phyloP scores from a whole-genome alignment of 139 green algal species.

The Closterium sp. region DNA sequence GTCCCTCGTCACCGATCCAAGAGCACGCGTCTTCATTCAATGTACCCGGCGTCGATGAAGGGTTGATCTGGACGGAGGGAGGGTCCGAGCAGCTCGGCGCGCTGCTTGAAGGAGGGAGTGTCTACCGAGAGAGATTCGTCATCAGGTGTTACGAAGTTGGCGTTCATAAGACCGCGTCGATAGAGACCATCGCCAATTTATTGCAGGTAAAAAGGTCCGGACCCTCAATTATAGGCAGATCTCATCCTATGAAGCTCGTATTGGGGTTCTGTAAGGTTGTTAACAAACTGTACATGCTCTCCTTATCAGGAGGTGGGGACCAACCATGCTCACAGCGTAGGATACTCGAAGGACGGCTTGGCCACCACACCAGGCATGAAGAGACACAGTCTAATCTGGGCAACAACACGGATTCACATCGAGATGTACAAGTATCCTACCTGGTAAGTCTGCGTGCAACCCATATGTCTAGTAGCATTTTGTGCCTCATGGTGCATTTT shows the following conservation, averaged over 20 bases:
- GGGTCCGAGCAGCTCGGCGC: background rate
- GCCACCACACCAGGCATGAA: slow-evolving; percentile 34
- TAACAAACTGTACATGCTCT: background rate
- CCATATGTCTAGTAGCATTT: background rate
- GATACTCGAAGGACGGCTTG: slow-evolving; percentile 42
- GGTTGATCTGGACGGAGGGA: background rate
- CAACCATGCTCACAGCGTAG: slow-evolving; percentile 34
- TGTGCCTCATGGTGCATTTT: background rate
- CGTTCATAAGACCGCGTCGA: slow-evolving; percentile 38
- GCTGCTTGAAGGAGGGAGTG: slow-evolving; percentile 25
- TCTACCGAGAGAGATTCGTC: slow-evolving; percentile 40
- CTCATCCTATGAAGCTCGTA: background rate
- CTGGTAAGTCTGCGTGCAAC: slow-evolving; percentile 62
- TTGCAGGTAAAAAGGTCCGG: slow-evolving; percentile 18
- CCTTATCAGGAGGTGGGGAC: slow-evolving; percentile 24
- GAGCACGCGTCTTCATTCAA: background rate
- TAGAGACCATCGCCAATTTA: slow-evolving; percentile 50
- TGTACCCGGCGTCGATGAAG: background rate
- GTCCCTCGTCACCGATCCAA: background rate
- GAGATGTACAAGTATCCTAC: slow-evolving; percentile 83
- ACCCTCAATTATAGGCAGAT: background rate
- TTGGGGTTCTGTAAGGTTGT: background rate
- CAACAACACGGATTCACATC: slow-evolving; percentile 87
- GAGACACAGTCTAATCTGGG: slow-evolving; percentile 50
- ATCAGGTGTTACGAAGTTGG: slow-evolving; percentile 51